phyloP scores from a whole-genome alignment of 345 rosid genomes.

The Raphanus raphanistrum region DNA sequence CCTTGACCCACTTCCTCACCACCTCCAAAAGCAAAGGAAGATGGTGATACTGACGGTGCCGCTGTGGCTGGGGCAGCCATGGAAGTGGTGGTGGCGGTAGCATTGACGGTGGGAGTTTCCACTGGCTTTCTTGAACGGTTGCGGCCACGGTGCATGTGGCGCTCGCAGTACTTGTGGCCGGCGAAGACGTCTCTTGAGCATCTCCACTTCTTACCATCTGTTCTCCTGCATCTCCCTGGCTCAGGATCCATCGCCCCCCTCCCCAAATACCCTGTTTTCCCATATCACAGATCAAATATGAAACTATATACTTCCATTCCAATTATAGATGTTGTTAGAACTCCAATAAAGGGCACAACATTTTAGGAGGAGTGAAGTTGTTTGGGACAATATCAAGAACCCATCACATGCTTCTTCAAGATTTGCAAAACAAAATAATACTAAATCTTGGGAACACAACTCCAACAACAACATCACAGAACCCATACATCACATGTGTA shows the following conservation, averaged over 20 bases:
- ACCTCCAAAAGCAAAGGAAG: constrained; percentile 32
- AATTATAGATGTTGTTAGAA: neutral
- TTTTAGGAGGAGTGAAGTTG: neutral
- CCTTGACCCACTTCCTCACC: constrained; percentile 47
- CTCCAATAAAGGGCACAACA: neutral
- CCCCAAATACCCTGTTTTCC: constrained; percentile 70
- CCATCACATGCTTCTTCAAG: constrained; percentile 17
- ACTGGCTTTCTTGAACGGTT: constrained; percentile 99
- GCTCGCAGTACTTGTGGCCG: constrained; percentile 95
- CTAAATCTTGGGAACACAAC: constrained; percentile 32
- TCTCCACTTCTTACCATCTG: constrained; percentile 99
- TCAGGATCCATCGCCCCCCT: constrained; percentile 92
- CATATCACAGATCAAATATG: constrained; percentile 37
- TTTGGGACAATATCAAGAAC: constrained; percentile 1
- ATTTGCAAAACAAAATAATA: constrained; percentile 2
- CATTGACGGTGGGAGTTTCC: constrained; percentile 79
- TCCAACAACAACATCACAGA: constrained; percentile 25
- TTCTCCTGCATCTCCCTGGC: constrained; percentile 97
- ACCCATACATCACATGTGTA: constrained; percentile 5
- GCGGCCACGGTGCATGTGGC: constrained; percentile 99
- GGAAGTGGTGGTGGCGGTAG: constrained; percentile 23
- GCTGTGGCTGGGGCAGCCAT: constrained; percentile 42
- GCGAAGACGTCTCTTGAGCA: constrained; percentile 94
- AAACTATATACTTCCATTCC: neutral
- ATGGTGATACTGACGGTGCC: constrained; percentile 9